phyloP scores from a whole-genome alignment of 108 stramenopile species.

The Epithemia pelagica region DNA sequence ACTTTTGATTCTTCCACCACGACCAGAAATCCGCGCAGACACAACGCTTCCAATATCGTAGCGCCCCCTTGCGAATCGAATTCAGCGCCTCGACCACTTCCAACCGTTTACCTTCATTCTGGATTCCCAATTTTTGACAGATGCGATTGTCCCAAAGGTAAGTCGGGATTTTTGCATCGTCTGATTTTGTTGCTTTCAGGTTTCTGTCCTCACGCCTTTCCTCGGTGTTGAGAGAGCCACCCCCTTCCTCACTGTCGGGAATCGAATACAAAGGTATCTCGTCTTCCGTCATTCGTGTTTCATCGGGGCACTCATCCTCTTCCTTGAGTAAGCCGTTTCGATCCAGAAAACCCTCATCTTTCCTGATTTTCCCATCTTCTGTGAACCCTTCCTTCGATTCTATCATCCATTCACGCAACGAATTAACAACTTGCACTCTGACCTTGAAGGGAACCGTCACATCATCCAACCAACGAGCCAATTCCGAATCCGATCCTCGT shows the following conservation, averaged over 20 bases:
- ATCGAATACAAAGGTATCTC: no score
- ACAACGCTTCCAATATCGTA: neutral
- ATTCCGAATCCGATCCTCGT: neutral
- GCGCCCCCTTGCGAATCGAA: neutral
- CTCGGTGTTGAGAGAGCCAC: neutral
- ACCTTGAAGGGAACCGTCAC: neutral
- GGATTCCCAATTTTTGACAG: neutral
- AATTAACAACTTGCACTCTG: neutral
- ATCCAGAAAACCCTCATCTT: neutral
- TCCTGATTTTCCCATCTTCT: neutral
- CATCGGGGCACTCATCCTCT: neutral
- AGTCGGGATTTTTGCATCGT: conserved; percentile 1
- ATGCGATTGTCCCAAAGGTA: neutral
- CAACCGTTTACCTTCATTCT: neutral
- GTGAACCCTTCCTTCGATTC: neutral
- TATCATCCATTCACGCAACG: neutral
- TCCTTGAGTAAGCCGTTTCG: no score
- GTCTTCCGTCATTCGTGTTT: no score
- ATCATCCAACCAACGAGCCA: neutral
- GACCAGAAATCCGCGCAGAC: neutral
- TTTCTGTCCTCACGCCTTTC: neutral
- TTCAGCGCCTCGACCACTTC: neutral
- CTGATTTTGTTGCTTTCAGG: neutral
- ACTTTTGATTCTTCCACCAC: neutral
- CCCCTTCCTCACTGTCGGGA: neutral